Conservation (phyloP, 371 early-diverging fungal species). For the Circinella minor region DNA sequence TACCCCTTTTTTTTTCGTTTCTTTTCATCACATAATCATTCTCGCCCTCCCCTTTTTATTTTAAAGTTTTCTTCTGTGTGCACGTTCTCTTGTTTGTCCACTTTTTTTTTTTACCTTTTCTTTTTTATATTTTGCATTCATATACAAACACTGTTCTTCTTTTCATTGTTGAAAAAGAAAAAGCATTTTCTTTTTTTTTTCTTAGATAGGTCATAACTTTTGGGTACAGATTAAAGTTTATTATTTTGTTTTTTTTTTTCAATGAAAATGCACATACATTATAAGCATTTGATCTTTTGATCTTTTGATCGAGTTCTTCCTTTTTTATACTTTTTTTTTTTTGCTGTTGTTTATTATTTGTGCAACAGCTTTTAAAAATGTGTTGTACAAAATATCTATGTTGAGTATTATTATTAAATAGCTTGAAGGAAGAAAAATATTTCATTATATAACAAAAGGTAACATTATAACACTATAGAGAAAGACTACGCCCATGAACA, state of each 20-base stretch:
- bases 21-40: no score
- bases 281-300: no score
- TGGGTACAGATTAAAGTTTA: neutral
- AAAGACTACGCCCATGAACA: no score
- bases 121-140: conserved; percentile 10
- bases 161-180: conserved; percentile 2
- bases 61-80: neutral
- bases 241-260: neutral
- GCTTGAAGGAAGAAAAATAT: no score
- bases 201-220: conserved; percentile 6
- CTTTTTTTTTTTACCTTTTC: neutral
- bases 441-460: no score
- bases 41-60: neutral
- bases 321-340: no score
- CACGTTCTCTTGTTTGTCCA: neutral
- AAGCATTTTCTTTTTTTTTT: neutral
- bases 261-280: neutral
- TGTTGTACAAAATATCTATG: no score
- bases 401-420: no score
- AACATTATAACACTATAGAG: no score
- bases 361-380: no score
- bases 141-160: conserved; percentile 3
- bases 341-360: no score
- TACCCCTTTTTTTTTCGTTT: no score
- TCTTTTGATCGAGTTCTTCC: neutral